Evolutionary conservation across 805 yeast genomes (phyloP).

Genomic region (Starmerella lactis-condensi): DNA sequence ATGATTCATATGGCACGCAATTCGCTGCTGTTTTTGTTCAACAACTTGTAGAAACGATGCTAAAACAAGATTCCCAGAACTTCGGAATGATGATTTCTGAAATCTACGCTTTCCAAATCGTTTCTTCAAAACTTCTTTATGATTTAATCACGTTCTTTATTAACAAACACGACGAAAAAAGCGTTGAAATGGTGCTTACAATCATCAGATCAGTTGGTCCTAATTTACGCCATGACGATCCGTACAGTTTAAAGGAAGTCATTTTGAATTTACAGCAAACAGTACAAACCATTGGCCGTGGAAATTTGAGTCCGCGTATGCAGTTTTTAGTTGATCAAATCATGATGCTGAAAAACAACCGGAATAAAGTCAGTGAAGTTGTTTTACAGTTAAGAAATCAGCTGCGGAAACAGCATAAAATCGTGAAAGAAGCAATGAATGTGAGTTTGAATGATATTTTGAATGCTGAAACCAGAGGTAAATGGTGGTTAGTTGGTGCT

Average conservation of each 20-base stretch:
- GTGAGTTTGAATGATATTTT: constrained; percentile 70
- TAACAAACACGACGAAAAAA: constrained; percentile 39
- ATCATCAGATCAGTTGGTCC: constrained; percentile 62
- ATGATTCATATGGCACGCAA: constrained; percentile 64
- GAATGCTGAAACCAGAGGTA: constrained; percentile 61
- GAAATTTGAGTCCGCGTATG: constrained; percentile 38
- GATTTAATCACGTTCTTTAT: constrained; percentile 44
- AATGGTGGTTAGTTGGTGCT: constrained; percentile 98
- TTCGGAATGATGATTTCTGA: constrained; percentile 57
- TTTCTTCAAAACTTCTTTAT: constrained; percentile 56
- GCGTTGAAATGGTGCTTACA: constrained; percentile 60
- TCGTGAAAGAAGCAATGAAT: constrained; percentile 48
- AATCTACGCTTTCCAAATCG: constrained; percentile 56
- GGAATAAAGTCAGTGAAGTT: constrained; percentile 43
- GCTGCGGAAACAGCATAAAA: constrained; percentile 37
- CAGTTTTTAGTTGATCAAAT: constrained; percentile 72
- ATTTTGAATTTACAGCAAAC: constrained; percentile 38
- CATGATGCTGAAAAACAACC: constrained; percentile 70
- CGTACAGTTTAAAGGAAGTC: constrained; percentile 65
- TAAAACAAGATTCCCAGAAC: constrained; percentile 25
- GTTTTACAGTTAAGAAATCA: constrained; percentile 36
- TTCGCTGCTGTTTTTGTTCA: constrained; percentile 81
- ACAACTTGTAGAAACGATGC: constrained; percentile 30
- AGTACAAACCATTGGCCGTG: constrained; percentile 23
- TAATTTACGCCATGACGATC: constrained; percentile 79